Evolutionary conservation across 2,329 filamentous ascomycete species (phyloP), one percentile per base, ranked within the genome.

Genomic region (Fusarium bulbicola): DNA sequence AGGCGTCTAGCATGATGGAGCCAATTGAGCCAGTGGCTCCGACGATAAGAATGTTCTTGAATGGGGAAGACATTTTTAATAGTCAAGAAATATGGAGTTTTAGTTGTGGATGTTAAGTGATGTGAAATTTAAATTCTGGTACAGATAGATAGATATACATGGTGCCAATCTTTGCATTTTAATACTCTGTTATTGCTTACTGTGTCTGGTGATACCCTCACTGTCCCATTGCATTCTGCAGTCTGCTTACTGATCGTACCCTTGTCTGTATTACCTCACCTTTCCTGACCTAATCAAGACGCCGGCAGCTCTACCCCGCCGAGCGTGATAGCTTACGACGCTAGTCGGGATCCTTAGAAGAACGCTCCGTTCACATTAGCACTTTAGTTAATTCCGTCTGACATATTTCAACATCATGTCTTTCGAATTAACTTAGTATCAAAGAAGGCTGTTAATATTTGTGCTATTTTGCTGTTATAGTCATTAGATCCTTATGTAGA

Each of bases 401-500:
- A 34, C n/a, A 50, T 32, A 8, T 24, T 18, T 24, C 5, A 14
- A 4, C 30, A 24, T 12, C 2, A 4, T 7, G 3, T 7, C 8
- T 24, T 34, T 24, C 4, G 16, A 14, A 18, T 8, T 8, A 6
- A 36, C 15, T 18, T 18, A 34, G 6, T 3, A n/a, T 12, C 28
- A 5, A 5, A 3, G 20, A 12, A 30, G 2, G 15, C 2, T 4
- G 9, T 15, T 3, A 8, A 16, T 4, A 3, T 16, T 16, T 30
- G 10, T 47, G 6, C 9, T 16, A 1, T 4, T 16, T 47, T 32
- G 11, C 28, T 32, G 3, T 5, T 3, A 32, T n/a, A 2, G 5
- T 7, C 7, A 3, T n/a, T 28, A 3, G 28, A 49, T 10, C 4
- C 0, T n/a, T 2, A 7, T 0, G 21, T 9, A 2, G 7, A 12